Base-by-base conservation (phyloP, 2,329 filamentous ascomycete genomes). In the Aspergillus brunneoviolaceus region DNA sequence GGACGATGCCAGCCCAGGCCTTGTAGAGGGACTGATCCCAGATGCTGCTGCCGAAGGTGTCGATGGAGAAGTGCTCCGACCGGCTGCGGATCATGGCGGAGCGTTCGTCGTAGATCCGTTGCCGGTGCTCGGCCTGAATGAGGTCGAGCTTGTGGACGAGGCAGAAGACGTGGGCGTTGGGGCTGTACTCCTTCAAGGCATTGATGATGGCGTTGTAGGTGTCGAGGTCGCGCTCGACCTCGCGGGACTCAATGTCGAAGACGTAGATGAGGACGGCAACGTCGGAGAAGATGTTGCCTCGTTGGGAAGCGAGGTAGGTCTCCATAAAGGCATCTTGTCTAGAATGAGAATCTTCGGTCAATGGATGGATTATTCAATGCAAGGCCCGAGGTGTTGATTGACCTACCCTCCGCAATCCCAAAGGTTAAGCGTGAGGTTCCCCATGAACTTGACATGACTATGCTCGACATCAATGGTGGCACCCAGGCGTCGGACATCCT, bases 101-200 rank as follows among this genome's bases (percentile, higher is more conserved):
- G 62, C 92, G 89, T 70, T 96, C 90, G 63, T 94, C 88, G 76
- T 96, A 97, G 64, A 96, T 87, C 60, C 86, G 81, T 72, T 92
- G 88, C 62, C 93, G 90, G 67, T 89, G 86, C 59, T 89, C 85
- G 45, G 88, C 85, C 67, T 93, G 90, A 52, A 98, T 92, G 27
- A 99, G 85, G 75, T 99, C 95, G 90, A 99, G 97, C 79, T 99
- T 99, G 87, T 99, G 95, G 67, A 99, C 90, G 49, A 99, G 86
- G 63, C 95, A 90, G 79, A 98, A 99, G 70, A 99, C 89, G 74
- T 91, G 90, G 63, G 94, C 92, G 35, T 79, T 79, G 2, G 86
- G 85, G 51, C 91, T 96, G 82, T 88, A 96, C 78, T 98, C 93
- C 58, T 89, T 85, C 45, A 99, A 84, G 0, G 95, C 95, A 53